Conservation (phyloP, 176 grass and related monocot genomes). For the Lolium perenne region DNA sequence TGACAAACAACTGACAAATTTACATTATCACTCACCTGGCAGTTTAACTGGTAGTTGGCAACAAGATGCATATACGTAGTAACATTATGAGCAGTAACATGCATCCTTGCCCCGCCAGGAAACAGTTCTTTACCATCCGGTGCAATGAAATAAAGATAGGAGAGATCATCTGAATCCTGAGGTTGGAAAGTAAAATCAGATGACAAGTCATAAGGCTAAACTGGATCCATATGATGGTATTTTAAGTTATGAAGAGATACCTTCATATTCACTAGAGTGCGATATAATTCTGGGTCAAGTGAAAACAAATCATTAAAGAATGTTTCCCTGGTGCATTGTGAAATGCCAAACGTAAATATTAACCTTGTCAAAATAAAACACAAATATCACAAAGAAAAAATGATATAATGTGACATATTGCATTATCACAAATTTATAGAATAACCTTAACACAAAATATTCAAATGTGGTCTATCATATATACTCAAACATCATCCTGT, state of each 20-base stretch:
- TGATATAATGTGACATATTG: background rate
- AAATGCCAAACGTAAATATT: conserved; percentile 17
- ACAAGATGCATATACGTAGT: conserved; percentile 92
- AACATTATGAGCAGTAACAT: conserved; percentile 82
- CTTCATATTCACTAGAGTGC: conserved; percentile 80
- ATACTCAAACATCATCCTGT: background rate
- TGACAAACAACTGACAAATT: conserved; percentile 24
- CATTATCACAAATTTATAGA: conserved; percentile 19
- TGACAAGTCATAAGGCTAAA: background rate
- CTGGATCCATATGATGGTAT: background rate
- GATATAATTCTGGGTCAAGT: conserved; percentile 85
- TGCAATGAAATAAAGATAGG: conserved; percentile 83
- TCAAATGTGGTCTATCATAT: too few species aligned
- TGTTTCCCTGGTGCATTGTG: conserved; percentile 61
- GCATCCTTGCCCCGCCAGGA: conserved; percentile 67
- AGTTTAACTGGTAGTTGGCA: conserved; percentile 85
- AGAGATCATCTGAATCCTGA: conserved; percentile 77
- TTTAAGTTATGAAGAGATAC: background rate
- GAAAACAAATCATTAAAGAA: conserved; percentile 95
- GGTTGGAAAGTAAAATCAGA: background rate
- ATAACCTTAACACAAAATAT: background rate
- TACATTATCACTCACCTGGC: conserved; percentile 60
- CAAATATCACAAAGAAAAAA: conserved; percentile 26
- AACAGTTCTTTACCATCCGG: conserved; percentile 87
- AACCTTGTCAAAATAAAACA: conserved; percentile 25